Base-by-base conservation (phyloP, 2,329 filamentous ascomycete species). In the Pseudogymnoascus sp. region DNA sequence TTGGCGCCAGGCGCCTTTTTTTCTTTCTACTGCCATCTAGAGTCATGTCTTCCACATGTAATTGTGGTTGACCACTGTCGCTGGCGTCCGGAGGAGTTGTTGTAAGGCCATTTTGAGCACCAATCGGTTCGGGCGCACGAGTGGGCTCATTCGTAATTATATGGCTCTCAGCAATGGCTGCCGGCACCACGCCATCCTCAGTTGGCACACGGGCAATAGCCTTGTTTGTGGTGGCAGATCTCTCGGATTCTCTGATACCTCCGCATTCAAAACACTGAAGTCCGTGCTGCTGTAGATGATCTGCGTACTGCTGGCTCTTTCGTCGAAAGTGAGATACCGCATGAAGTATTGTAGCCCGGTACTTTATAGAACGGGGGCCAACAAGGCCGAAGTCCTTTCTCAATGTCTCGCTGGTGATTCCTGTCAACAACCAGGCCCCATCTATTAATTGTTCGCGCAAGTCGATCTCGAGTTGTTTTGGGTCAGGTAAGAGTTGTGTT, bases 1-100 rank as follows among this genome's bases (percentile, higher is more conserved):
- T 72, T 21, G 71, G 68, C 8, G 68, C 69, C 25, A 75, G 65
- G 59, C 73, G 66, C 64, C 71, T 74, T 60, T 67, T 69, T 60
- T 73, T 72, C 60, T 70, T 72, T 18, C 58, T 62, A 48, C 68
- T 62, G 60, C 40, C 12, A 21, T 10, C 10, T 33, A 29, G 8
- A 55, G 48, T 29, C 15, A 33, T 29, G 18, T 21, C 48, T 55
- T 55, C 48, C 29, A 29, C 10, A n/a, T 33, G 12, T 18, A 55
- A 55, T 29, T 21, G 29, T 21, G 29, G 31, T 15, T 15, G n/a
- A 55, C n/a, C 29, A 7, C 48, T 10, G 29, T 33, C 48, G 13
- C 35, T 15, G 15, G 48, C 29, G 29, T 33, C 15, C 15, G 9
- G 5, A 13, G 48, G 10, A 31, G 48, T 21, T 33, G 48, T 29